Base-by-base conservation (phyloP, 23 red algal genomes). In the Gracilaria domingensis region DNA sequence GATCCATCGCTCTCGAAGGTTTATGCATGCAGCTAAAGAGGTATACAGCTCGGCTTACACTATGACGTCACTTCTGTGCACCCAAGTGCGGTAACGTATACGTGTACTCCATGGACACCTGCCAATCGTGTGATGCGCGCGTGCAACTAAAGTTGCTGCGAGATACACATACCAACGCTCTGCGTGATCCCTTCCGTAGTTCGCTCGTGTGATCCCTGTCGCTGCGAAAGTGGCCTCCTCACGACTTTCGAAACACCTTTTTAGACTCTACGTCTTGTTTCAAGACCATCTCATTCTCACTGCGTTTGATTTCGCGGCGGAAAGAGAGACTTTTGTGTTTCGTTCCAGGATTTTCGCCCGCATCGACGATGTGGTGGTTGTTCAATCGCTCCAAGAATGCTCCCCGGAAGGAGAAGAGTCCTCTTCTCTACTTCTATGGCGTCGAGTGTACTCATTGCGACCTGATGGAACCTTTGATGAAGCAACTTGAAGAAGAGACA, bases 401-500 rank as follows among this genome's bases (percentile, higher is more conserved):
- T 5, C 84, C 67, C 20, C 45, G 67, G 35, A 91, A 91, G 42
- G 87, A 91, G 75, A 86, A 83, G 58, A 82, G 72, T 38, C 95
- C 92, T 35, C 74, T 98, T 42, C 89, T 98, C 40, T 94, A 98
- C 66, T 98, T 98, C 87, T 96, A 98, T 59, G 97, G 97, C 25
- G 93, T 94, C 36, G 97, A 98, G 65, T 98, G 97, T 81, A 92
- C 95, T 28, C 97, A 98, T 84, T 98, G 97, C 72, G 97, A 96
- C 39, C 93, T 96, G 26, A 98, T 98, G 97, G 91, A 96, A 62
- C 97, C 97, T n/a, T 59, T 95, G 39, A 94, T 98, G 76, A 89
- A 95, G 34, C 86, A 95, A 32, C 80, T 98, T 40, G 84, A 96
- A 55, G 89, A 96, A 26, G 97, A 98, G 57, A 82, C 90, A 16